A percentile compares a stretch with the other conserved stretches of the same genome.
Evolutionary conservation across 2,329 filamentous ascomycete genomes (phyloP).

Genomic region (Teratosphaeria zuluensis): DNA sequence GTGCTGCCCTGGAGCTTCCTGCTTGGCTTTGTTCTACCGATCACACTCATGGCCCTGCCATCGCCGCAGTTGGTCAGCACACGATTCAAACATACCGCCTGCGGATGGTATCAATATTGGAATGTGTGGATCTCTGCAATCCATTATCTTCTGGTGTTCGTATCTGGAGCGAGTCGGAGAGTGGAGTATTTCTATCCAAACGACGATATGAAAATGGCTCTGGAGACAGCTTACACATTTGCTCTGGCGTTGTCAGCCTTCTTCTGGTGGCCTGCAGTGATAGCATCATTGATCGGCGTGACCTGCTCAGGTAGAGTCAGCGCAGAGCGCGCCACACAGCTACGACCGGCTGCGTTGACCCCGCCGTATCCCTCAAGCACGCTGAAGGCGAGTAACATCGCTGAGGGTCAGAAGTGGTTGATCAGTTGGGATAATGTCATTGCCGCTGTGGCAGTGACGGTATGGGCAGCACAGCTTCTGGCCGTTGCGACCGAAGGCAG

Average conservation of each 20-base stretch:
- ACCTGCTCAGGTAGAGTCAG: background rate
- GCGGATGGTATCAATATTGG: constrained; percentile 1
- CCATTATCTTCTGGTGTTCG: background rate
- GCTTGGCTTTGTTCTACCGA: background rate
- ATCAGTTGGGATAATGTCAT: constrained; percentile 2
- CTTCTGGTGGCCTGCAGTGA: background rate
- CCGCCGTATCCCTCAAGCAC: background rate
- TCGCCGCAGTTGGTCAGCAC: background rate
- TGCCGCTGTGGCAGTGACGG: background rate
- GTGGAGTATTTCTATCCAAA: background rate
- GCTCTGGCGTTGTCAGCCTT: background rate
- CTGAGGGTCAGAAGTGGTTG: constrained; percentile 1
- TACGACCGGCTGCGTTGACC: background rate
- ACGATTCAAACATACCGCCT: background rate
- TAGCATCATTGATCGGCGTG: background rate
- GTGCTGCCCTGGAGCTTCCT: background rate
- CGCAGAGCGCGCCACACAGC: background rate
- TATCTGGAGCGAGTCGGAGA: background rate
- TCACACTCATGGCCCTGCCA: background rate
- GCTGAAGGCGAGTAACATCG: background rate
- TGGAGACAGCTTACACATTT: background rate
- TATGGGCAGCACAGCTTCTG: background rate
- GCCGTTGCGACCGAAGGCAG: background rate
- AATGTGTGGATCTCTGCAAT: background rate
- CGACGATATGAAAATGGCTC: background rate